Base-by-base conservation (phyloP, 495 filamentous ascomycete genomes). In the Penicillium bialowiezense region DNA sequence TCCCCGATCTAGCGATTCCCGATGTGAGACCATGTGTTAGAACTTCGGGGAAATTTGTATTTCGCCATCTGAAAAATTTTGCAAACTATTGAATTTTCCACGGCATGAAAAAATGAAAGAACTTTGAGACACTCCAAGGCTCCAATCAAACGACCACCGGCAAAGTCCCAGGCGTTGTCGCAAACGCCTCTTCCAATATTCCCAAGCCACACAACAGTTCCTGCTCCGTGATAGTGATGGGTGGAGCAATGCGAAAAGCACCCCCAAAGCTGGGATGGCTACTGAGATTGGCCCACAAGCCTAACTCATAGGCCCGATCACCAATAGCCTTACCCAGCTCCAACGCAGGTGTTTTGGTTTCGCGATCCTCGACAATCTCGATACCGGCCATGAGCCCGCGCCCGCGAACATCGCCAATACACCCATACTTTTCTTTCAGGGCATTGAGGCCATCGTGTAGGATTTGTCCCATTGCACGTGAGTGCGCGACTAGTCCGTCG, bases 251-350 rank as follows among this genome's bases (percentile, higher is more conserved):
- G 3, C 53, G 48, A 20, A 56, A 56, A 1, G 20, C 38, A 1
- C 53, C 53, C 10, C 53, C 53, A 35, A 56, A 56, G 43, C 48
- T 51, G 1, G 48, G 42, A 43, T 56, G 53, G 21, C 53, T 56
- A 28, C 53, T 56, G 5, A 56, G 48, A 34, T 56, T 56, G n/a
- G 53, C 53, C 53, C 53, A 56, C 17, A 56, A 39, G 32, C 53
- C 53, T 39, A 55, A 34, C 5, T 50, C 52, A 43, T 56, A 56
- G 14, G 52, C 48, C 34, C 48, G 53, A 23, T 56, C 42, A 37
- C 48, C 53, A n/a, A 56, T 45, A 6, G 36, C 48, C 18, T 42
- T 47, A 2, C 53, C 53, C 15, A 56, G 33, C 23, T 24, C 48
- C 24, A 43, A 19, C 1, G 53, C 53, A n/a, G 53, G 53, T 2